Evolutionary conservation across 1,284 basidiomycete species (phyloP).

Genomic region (Tetrapyrgos nigripes): DNA sequence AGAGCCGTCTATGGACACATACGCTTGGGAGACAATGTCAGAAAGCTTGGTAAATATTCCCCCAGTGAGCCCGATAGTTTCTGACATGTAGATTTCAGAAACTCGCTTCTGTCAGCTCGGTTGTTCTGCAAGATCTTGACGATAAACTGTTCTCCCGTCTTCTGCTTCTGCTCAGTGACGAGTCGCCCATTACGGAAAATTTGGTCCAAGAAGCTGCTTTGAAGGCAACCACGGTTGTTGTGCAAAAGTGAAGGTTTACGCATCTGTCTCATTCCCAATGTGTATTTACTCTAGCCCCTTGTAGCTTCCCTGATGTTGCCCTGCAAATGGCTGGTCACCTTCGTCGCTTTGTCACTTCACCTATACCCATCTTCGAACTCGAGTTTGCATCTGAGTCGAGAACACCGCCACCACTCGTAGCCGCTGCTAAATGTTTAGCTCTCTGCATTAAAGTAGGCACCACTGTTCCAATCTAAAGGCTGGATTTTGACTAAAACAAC

Average conservation of each 20-base stretch:
- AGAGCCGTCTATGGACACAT: conserved; percentile 81
- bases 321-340: conserved; percentile 81
- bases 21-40: conserved; percentile 87
- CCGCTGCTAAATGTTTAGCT: conserved; percentile 90
- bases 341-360: conserved; percentile 88
- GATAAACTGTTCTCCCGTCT: conserved; percentile 74
- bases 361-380: conserved; percentile 88
- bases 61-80: background rate
- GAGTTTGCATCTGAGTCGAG: conserved; percentile 79
- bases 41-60: conserved; percentile 69
- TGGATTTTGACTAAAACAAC: conserved; percentile 9
- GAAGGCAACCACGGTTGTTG: conserved; percentile 80
- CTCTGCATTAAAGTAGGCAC: conserved; percentile 81
- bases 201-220: conserved; percentile 87
- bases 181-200: conserved; percentile 82
- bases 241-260: conserved; percentile 69
- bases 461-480: background rate
- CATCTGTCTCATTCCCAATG: background rate
- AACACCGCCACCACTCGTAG: conserved; percentile 78
- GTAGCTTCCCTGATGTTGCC: conserved; percentile 84
- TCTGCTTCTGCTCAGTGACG: conserved; percentile 80
- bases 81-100: conserved; percentile 58
- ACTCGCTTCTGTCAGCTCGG: conserved; percentile 85
- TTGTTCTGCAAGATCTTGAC: conserved; percentile 77
- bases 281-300: background rate